phyloP scores from a whole-genome alignment of 2,329 filamentous ascomycete species.

The Aureobasidium sp. region DNA sequence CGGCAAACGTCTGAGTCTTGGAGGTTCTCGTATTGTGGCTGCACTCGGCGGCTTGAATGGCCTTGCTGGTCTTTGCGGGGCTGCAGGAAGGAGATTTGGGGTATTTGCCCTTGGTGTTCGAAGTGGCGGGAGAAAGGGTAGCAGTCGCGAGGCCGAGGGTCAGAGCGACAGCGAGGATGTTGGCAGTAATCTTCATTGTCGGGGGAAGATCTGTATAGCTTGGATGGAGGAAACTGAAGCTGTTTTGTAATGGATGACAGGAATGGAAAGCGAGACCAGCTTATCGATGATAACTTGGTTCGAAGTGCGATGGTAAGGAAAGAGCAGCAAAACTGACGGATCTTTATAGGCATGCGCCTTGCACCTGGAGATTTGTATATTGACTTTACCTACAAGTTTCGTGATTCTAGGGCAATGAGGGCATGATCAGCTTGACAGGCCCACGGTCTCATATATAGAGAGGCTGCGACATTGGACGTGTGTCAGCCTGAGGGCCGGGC shows the following conservation, averaged over 20 bases:
- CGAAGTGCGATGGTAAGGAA: neutral
- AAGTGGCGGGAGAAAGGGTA: slow-evolving; percentile 29
- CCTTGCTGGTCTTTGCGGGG: slow-evolving; percentile 25
- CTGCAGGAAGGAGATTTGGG: slow-evolving; percentile 22
- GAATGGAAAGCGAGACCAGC: neutral
- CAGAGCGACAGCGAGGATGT: slow-evolving; percentile 7
- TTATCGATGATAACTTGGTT: neutral
- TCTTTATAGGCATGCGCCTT: neutral
- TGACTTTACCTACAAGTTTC: neutral
- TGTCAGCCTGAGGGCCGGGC: neutral
- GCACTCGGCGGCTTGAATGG: slow-evolving; percentile 37
- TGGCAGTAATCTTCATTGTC: slow-evolving; percentile 3
- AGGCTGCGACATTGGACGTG: neutral
- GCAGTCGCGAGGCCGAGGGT: slow-evolving; percentile 19
- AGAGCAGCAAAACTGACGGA: neutral
- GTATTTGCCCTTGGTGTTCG: slow-evolving; percentile 29
- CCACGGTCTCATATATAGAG: neutral
- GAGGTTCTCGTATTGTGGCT: slow-evolving; percentile 32
- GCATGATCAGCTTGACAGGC: neutral
- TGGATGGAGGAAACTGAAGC: neutral
- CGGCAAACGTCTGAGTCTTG: slow-evolving; percentile 30
- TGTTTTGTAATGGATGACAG: neutral
- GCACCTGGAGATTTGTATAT: neutral
- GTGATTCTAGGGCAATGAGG: neutral
- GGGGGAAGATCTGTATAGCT: too few species aligned